phyloP scores from a whole-genome alignment of 345 rosid species.

The Hibiscus syriacus region DNA sequence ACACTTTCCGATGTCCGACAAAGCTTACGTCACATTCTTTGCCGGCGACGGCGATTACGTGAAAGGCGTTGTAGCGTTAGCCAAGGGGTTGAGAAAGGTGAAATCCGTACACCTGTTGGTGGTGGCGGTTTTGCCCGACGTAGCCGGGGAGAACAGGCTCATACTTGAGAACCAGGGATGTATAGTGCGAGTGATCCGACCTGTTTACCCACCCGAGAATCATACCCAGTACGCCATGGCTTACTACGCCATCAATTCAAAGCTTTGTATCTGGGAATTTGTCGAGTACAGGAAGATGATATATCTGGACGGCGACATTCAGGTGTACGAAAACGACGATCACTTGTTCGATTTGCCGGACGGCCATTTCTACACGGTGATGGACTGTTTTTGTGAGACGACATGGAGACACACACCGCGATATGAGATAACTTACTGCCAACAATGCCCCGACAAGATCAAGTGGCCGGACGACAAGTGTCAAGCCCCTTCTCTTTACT shows the following conservation, averaged over 20 bases:
- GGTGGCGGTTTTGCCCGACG: no score
- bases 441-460: no score
- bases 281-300: slow-evolving; percentile 14
- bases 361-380: background rate
- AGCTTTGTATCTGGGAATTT: slow-evolving; percentile 90
- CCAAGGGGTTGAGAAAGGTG: no score
- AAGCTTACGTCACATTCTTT: no score
- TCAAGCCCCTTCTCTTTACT: slow-evolving; percentile 27
- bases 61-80: no score
- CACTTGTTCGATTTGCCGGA: background rate
- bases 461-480: slow-evolving; percentile 45
- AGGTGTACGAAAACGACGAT: background rate
- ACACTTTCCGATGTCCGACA: no score
- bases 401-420: background rate
- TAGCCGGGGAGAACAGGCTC: slow-evolving; percentile 66
- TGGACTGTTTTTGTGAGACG: background rate
- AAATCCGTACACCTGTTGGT: no score
- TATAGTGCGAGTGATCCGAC: slow-evolving; percentile 28
- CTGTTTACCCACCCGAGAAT: slow-evolving; percentile 71
- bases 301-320: background rate
- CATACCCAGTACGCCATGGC: slow-evolving; percentile 83
- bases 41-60: no score
- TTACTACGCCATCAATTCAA: slow-evolving; percentile 81
- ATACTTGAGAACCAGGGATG: slow-evolving; percentile 20
- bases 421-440: slow-evolving; percentile 42